Evolutionary conservation across 2,329 filamentous ascomycete species (phyloP).

Genomic region (Coccinonectria pachysandricola): DNA sequence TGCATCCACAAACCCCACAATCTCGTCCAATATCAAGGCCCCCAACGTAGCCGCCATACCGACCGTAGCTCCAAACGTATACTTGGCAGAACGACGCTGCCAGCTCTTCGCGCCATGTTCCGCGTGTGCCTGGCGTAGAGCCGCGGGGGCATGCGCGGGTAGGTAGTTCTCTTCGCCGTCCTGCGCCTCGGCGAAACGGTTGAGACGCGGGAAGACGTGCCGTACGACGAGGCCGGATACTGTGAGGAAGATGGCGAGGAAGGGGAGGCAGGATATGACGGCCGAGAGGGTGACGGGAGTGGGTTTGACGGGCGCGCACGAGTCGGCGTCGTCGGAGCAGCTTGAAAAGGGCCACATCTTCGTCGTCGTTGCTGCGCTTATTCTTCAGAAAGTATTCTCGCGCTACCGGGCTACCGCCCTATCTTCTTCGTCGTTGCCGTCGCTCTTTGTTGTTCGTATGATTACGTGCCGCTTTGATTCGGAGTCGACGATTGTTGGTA

Average conservation of each 20-base stretch:
- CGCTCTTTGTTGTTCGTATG: not conserved
- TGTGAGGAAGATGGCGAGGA: slow-evolving; percentile 57
- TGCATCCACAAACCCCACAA: slow-evolving; percentile 63
- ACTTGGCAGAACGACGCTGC: slow-evolving; percentile 42
- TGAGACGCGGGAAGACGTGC: slow-evolving; percentile 64
- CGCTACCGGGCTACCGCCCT: not conserved
- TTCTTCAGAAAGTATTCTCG: too few species aligned
- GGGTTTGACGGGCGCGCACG: slow-evolving; percentile 34
- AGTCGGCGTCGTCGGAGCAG: slow-evolving; percentile 48
- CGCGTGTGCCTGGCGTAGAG: slow-evolving; percentile 47
- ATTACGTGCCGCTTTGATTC: too few species aligned
- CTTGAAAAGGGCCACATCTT: slow-evolving; percentile 35
- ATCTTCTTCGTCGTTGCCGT: not conserved
- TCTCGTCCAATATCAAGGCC: slow-evolving; percentile 74
- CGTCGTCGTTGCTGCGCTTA: not conserved
- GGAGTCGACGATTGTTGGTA: too few species aligned
- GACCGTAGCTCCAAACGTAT: slow-evolving; percentile 66
- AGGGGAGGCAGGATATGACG: slow-evolving; percentile 55
- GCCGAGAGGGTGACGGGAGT: slow-evolving; percentile 32
- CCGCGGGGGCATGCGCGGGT: slow-evolving; percentile 50
- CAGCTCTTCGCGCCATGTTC: slow-evolving; percentile 45
- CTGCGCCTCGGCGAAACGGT: slow-evolving; percentile 36
- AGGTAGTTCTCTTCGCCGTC: slow-evolving; percentile 53
- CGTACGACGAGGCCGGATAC: slow-evolving; percentile 53
- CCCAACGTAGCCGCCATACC: slow-evolving; percentile 68